Conservation (phyloP, 1,284 basidiomycete species). For the Rhodotorula sp. region DNA sequence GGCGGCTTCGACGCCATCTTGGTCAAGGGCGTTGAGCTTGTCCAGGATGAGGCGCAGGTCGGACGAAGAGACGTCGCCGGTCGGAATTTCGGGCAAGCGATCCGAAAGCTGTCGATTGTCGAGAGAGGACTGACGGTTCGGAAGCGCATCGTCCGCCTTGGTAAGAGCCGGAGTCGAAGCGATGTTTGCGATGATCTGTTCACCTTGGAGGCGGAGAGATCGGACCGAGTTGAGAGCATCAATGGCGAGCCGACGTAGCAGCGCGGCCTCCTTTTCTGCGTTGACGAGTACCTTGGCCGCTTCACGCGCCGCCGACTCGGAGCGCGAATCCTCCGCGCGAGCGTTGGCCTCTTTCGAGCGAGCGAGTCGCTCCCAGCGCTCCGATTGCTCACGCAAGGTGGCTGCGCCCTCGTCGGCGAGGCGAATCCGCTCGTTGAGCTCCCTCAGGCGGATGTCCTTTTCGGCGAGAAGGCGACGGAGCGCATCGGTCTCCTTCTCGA, state of each 20-base stretch:
- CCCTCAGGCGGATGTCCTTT: neutral
- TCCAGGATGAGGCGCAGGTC: slow-evolving; percentile 60
- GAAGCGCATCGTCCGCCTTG: slow-evolving; percentile 53
- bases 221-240: slow-evolving; percentile 28
- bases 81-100: slow-evolving; percentile 39
- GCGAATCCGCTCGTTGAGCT: slow-evolving; percentile 56
- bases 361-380: slow-evolving; percentile 60
- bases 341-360: slow-evolving; percentile 63
- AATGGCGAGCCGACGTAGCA: slow-evolving; percentile 13
- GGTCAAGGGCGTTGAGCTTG: slow-evolving; percentile 63
- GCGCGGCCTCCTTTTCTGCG: slow-evolving; percentile 69
- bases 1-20: slow-evolving; percentile 77
- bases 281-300: slow-evolving; percentile 68
- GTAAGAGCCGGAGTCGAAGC: slow-evolving; percentile 18
- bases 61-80: slow-evolving; percentile 55
- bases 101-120: slow-evolving; percentile 53
- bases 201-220: slow-evolving; percentile 24
- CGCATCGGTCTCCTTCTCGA: slow-evolving; percentile 51
- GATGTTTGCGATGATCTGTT: slow-evolving; percentile 10
- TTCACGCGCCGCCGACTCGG: slow-evolving; percentile 63
- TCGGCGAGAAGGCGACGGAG: slow-evolving; percentile 51
- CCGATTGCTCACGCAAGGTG: slow-evolving; percentile 66
- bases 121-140: slow-evolving; percentile 45
- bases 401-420: slow-evolving; percentile 65
- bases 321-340: slow-evolving; percentile 62